phyloP scores from a whole-genome alignment of 2,329 filamentous ascomycete genomes.

The Fusarium neocosmosporiellum region DNA sequence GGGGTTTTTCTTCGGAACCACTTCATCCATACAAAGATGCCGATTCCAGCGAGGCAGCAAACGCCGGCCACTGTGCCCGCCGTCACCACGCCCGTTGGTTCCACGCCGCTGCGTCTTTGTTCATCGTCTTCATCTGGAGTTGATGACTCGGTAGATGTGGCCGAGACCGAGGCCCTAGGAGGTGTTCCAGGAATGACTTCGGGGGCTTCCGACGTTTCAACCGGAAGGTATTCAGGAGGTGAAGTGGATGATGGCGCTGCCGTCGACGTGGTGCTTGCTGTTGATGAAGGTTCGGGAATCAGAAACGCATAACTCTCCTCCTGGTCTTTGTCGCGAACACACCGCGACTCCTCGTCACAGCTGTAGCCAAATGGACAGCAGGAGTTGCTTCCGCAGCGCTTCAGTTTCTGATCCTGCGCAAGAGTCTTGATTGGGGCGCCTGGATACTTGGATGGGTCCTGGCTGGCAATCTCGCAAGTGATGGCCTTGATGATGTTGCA shows the following conservation, averaged over 20 bases:
- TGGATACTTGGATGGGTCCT: slow-evolving; percentile 32
- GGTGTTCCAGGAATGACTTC: slow-evolving; percentile 8
- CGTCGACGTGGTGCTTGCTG: slow-evolving; percentile 17
- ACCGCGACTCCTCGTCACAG: slow-evolving; percentile 30
- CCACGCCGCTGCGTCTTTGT: slow-evolving; percentile 12
- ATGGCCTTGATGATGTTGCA: slow-evolving; percentile 38
- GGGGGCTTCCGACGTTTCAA: slow-evolving; percentile 36
- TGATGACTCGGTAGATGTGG: slow-evolving; percentile 16
- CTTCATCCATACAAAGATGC: slow-evolving; percentile 42
- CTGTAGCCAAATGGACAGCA: slow-evolving; percentile 44
- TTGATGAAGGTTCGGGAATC: slow-evolving; percentile 22
- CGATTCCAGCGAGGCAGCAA: slow-evolving; percentile 35
- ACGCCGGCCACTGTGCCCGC: slow-evolving; percentile 40
- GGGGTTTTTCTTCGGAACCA: slow-evolving; percentile 37
- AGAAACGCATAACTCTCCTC: slow-evolving; percentile 35
- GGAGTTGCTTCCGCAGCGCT: slow-evolving; percentile 28
- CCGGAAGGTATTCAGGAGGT: slow-evolving; percentile 21
- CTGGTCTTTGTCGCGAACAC: slow-evolving; percentile 37
- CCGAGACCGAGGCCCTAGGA: slow-evolving; percentile 14
- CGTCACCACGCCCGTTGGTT: slow-evolving; percentile 37
- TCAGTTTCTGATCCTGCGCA: slow-evolving; percentile 30
- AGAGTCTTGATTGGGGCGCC: slow-evolving; percentile 35
- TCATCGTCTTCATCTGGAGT: slow-evolving; percentile 13
- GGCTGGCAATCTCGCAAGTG: slow-evolving; percentile 32
- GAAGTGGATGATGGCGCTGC: not conserved